These are phyloP conservation scores for Sclerotiophoma versabilis DNA, from an alignment of 2,329 filamentous ascomycete genomes.

Conservation along the genomic window DNA sequence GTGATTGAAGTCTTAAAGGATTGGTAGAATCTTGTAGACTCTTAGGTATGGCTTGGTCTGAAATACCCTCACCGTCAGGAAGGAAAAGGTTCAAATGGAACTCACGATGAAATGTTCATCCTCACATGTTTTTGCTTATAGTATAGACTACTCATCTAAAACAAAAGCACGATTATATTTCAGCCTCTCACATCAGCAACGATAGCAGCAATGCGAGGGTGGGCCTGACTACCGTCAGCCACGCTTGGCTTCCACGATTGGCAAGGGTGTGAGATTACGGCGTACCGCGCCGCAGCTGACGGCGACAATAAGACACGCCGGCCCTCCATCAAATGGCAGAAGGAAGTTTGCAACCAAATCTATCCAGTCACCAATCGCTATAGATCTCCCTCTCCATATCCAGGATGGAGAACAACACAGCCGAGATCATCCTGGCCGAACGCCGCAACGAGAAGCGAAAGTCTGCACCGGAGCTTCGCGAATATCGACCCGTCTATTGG, in stretches of 20 bases:
- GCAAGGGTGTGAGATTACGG: conserved; percentile 10
- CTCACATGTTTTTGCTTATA: too few relatives aligned
- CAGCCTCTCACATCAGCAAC: conserved; percentile 10
- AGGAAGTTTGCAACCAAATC: background rate
- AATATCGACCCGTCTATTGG: conserved; percentile 20
- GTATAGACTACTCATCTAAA: background rate
- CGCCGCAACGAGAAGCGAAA: conserved; percentile 15
- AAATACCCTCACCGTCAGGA: too few relatives aligned
- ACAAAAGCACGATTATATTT: background rate
- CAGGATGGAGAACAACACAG: conserved; percentile 19
- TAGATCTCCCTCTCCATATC: too few relatives aligned
- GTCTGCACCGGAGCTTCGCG: conserved; percentile 15
- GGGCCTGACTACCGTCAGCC: conserved; percentile 3
- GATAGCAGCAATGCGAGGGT: background rate
- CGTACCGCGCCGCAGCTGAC: conserved; percentile 11
- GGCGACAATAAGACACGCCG: conserved; percentile 4
- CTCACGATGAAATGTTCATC: too few relatives aligned
- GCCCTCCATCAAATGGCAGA: background rate
- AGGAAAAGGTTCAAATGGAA: too few relatives aligned
- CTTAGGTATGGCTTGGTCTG: too few relatives aligned
- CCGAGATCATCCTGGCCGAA: conserved; percentile 16
- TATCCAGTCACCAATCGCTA: too few relatives aligned
- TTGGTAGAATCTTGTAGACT: too few relatives aligned
- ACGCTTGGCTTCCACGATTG: conserved; percentile 7
- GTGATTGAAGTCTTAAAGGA: too few relatives aligned